phyloP scores from a whole-genome alignment of 2,329 filamentous ascomycete species.

The Tympanopsis confertula region DNA sequence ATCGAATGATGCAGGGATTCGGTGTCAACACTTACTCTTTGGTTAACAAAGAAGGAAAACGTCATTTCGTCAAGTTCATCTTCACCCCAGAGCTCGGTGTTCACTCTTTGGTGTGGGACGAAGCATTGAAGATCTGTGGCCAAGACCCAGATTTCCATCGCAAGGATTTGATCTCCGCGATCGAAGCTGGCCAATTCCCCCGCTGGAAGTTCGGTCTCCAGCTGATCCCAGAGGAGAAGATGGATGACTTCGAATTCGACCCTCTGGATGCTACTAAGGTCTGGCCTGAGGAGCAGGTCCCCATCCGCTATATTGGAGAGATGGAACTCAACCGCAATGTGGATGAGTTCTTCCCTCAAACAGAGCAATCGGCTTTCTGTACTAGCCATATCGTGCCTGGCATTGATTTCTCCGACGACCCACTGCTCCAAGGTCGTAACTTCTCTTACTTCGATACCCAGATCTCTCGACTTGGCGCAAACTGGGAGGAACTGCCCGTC shows the following conservation, averaged over 20 bases:
- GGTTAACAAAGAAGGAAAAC: slow-evolving; percentile 54
- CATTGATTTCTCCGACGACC: slow-evolving; percentile 58
- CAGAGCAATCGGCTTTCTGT: slow-evolving; percentile 61
- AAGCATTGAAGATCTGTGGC: slow-evolving; percentile 62
- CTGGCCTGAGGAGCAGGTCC: slow-evolving; percentile 70
- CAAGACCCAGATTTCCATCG: slow-evolving; percentile 75
- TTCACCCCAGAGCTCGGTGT: slow-evolving; percentile 66
- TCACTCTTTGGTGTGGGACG: slow-evolving; percentile 69
- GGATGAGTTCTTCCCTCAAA: slow-evolving; percentile 70
- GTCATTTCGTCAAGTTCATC: slow-evolving; percentile 68
- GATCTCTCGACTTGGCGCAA: slow-evolving; percentile 41
- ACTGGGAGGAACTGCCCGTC: slow-evolving; percentile 47
- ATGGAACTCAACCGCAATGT: slow-evolving; percentile 69
- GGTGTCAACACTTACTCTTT: slow-evolving; percentile 71
- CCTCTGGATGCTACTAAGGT: slow-evolving; percentile 77
- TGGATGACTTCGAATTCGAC: slow-evolving; percentile 74
- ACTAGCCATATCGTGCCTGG: slow-evolving; percentile 57
- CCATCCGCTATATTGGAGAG: slow-evolving; percentile 68
- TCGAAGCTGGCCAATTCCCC: slow-evolving; percentile 58
- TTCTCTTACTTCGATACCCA: slow-evolving; percentile 63
- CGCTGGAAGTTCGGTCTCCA: slow-evolving; percentile 78
- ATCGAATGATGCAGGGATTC: slow-evolving; percentile 77
- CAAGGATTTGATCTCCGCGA: slow-evolving; percentile 65
- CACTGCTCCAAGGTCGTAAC: slow-evolving; percentile 56
- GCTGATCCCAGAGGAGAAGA: slow-evolving; percentile 56